A percentile compares a stretch with the other conserved stretches of the same genome.
These are phyloP conservation scores for Backusella parvicylindrica DNA, from an alignment of 192 early-diverging fungal species.

Conservation along the genomic window DNA sequence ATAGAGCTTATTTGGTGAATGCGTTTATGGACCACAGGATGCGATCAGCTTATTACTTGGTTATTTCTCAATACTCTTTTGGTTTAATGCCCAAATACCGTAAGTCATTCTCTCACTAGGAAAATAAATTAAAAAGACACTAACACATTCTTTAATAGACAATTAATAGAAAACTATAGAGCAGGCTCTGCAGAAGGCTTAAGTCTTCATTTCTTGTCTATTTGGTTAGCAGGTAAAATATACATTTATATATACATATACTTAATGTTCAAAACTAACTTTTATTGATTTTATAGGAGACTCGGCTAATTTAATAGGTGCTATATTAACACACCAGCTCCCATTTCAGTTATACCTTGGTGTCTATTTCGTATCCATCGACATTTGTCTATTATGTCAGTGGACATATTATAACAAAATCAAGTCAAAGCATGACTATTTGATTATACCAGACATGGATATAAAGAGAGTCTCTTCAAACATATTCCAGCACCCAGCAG, in stretches of 20 bases:
- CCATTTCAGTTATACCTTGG: slow-evolving; percentile 55
- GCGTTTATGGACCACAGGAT: slow-evolving; percentile 41
- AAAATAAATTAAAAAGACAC: neutral
- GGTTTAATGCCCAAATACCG: slow-evolving; percentile 74
- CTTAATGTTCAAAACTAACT: neutral
- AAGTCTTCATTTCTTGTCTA: slow-evolving; percentile 55
- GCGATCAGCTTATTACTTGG: slow-evolving; percentile 47
- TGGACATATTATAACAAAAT: slow-evolving; percentile 28
- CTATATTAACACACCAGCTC: slow-evolving; percentile 66
- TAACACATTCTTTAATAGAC: slow-evolving; percentile 27
- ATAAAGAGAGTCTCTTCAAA: neutral
- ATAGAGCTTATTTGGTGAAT: slow-evolving; percentile 49
- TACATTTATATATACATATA: neutral
- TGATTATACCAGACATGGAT: slow-evolving; percentile 2
- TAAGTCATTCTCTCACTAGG: slow-evolving; percentile 36
- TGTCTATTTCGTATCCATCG: slow-evolving; percentile 22
- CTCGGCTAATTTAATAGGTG: slow-evolving; percentile 68
- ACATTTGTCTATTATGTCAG: slow-evolving; percentile 20
- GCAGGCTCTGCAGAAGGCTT: slow-evolving; percentile 46
- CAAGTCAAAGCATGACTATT: neutral
- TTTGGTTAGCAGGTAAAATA: slow-evolving; percentile 60
- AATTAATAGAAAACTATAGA: slow-evolving; percentile 53
- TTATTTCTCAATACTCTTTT: slow-evolving; percentile 60
- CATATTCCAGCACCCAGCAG: slow-evolving; percentile 26
- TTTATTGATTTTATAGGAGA: slow-evolving; percentile 50